phyloP scores from a whole-genome alignment of 768 basidiomycete species.

The Melanogaster broomeanus region DNA sequence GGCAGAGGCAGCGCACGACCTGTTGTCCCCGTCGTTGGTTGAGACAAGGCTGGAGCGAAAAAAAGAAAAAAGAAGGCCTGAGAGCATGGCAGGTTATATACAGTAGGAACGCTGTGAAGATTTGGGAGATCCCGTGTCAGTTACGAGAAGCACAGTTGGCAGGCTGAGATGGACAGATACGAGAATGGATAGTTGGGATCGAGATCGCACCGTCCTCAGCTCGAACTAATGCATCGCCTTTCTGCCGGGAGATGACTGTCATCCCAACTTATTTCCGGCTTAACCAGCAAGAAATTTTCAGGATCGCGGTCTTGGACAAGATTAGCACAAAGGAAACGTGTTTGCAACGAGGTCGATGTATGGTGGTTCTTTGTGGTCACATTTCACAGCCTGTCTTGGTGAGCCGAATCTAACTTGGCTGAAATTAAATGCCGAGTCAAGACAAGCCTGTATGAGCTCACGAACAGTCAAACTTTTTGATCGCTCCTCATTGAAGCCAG shows the following conservation, averaged over 20 bases:
- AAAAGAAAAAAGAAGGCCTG: conserved; percentile 7
- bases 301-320: conserved; percentile 27
- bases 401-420: background rate
- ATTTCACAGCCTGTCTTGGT: conserved; percentile 9
- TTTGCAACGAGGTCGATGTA: conserved; percentile 27
- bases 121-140: conserved; percentile 25
- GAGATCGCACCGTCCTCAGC: conserved; percentile 10
- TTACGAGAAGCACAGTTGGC: conserved; percentile 14
- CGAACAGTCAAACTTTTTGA: background rate
- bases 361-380: conserved; percentile 13
- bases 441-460: background rate
- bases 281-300: conserved; percentile 15
- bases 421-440: conserved; percentile 24
- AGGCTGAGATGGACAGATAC: conserved; percentile 12
- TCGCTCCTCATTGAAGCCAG: background rate
- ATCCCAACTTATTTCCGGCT: conserved; percentile 33
- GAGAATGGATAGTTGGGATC: conserved; percentile 24
- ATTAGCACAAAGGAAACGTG: conserved; percentile 33
- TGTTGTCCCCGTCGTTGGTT: background rate
- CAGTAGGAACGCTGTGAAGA: conserved; percentile 11
- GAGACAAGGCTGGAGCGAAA: conserved; percentile 4
- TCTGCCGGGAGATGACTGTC: conserved; percentile 19
- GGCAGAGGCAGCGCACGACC: background rate
- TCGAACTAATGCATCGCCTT: conserved; percentile 11
- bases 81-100: conserved; percentile 24